Evolutionary conservation across 352 stramenopile species (phyloP), one percentile per base, ranked within the genome.

Genomic region (Aphanomyces astaci): DNA sequence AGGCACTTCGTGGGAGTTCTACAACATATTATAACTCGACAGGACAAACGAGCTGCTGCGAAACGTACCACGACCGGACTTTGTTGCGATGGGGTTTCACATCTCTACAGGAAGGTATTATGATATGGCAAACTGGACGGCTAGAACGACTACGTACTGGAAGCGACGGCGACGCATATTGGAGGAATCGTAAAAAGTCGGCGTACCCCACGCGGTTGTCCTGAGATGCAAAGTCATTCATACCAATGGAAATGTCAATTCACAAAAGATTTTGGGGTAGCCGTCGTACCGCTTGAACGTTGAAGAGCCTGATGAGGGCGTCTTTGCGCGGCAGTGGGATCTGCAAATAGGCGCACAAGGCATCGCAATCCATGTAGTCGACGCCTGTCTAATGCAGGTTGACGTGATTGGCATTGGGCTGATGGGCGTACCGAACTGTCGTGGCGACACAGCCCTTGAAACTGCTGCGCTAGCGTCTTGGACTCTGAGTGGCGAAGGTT

Each of bases 271-370:
- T n/a, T n/a, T n/a, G n/a, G n/a, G n/a, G n/a, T n/a, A n/a, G n/a
- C n/a, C n/a, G n/a, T n/a, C n/a, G 40, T 54, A 66, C 54, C 19
- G 11, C 43, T 60, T 63, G 30, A 28, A 92, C 71, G 0, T 64
- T 52, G 55, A 94, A 88, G 9, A 89, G 73, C 55, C 86, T 75
- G 2, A 72, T 70, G 19, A 94, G 73, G 39, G 84, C 57, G 7
- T 88, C 69, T 9, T 80, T 78, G 0, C 81, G 82, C 56, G 87
- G 89, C 3, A 80, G 76, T 4, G 83, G 79, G 55, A 94, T 88
- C 5, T 70, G 78, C 30, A 94, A 64, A 70, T 90, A 94, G 7
- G 71, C 59, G 56, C 83, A 92, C n/a, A 93, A 67, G 48, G 81
- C 59, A 25, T 84, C 75, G 24, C 92, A 70, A 11, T 84, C 74